A percentile compares a stretch with the other conserved stretches of the same genome.
Evolutionary conservation across 2,329 filamentous ascomycete species (phyloP).

Genomic region (Aotearoamyces nothofagi): DNA sequence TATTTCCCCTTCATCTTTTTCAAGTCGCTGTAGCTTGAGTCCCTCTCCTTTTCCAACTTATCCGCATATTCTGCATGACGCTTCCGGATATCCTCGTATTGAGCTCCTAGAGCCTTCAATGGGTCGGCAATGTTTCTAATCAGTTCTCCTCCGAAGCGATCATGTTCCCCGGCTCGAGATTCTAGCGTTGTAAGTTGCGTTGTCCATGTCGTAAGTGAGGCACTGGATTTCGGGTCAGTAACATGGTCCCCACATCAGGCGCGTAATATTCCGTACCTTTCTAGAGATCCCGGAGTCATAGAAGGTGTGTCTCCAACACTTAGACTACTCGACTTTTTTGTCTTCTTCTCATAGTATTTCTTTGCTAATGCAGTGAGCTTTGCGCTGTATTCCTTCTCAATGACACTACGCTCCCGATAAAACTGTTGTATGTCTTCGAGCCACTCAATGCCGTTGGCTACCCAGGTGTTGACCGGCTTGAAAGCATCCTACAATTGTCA

Average conservation of each 20-base stretch:
- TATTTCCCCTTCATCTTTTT: constrained; percentile 90
- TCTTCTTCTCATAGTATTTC: constrained; percentile 96
- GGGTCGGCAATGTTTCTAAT: constrained; percentile 74
- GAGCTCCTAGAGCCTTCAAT: constrained; percentile 54
- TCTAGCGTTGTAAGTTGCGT: constrained; percentile 87
- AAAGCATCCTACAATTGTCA: constrained; percentile 63
- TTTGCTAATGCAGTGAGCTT: constrained; percentile 80
- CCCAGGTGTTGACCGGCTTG: constrained; percentile 88
- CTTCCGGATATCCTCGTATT: constrained; percentile 87
- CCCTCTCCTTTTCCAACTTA: constrained; percentile 81
- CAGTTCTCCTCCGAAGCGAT: constrained; percentile 67
- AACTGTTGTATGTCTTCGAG: constrained; percentile 94
- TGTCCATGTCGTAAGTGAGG: constrained; percentile 92
- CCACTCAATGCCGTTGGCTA: constrained; percentile 79
- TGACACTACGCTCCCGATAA: constrained; percentile 83
- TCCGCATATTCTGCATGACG: constrained; percentile 77
- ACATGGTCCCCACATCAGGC: too few relatives aligned
- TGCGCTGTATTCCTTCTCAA: constrained; percentile 92
- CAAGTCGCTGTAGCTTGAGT: constrained; percentile 68
- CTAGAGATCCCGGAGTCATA: constrained; percentile 88
- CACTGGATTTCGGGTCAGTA: constrained; percentile 34
- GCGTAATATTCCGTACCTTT: constrained; percentile 40
- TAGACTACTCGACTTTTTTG: constrained; percentile 70
- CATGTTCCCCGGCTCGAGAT: constrained; percentile 75
- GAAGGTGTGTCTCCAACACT: constrained; percentile 88